Evolutionary conservation across 2,329 filamentous ascomycete genomes (phyloP).

Genomic region (Xylaria digitata): DNA sequence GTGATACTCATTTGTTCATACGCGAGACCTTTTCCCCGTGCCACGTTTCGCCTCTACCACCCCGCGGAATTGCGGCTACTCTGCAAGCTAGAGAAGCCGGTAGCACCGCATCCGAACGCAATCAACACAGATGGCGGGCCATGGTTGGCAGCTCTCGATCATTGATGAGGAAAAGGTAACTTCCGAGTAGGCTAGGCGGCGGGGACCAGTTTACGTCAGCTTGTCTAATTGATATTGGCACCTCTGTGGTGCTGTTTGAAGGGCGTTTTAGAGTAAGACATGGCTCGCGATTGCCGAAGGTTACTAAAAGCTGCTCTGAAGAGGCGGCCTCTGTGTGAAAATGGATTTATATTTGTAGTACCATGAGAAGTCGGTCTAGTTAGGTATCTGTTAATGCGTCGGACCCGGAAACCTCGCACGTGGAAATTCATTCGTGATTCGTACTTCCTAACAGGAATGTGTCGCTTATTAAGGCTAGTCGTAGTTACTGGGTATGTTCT

Average conservation of each 20-base stretch:
- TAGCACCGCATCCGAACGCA: conserved; percentile 17
- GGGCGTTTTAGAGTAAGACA: conserved; percentile 31
- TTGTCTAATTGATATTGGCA: not conserved
- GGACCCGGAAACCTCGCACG: not conserved
- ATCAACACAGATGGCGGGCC: not conserved
- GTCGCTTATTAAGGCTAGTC: not conserved
- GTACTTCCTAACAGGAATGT: not conserved
- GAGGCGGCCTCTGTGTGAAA: not conserved
- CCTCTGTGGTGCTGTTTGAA: conserved; percentile 6
- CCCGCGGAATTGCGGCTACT: conserved; percentile 22
- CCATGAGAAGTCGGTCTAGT: not conserved
- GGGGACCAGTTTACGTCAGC: not conserved
- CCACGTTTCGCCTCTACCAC: conserved; percentile 14
- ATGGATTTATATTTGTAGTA: not conserved
- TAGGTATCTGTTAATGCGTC: not conserved
- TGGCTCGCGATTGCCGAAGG: conserved; percentile 30
- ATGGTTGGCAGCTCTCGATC: not conserved
- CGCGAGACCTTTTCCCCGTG: conserved; percentile 7
- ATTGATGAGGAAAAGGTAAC: not conserved
- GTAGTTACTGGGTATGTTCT: not conserved
- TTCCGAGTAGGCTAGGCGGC: not conserved
- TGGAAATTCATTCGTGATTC: not conserved
- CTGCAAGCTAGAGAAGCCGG: not conserved
- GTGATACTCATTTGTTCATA: conserved; percentile 4
- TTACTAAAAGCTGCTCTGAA: not conserved